phyloP scores from a whole-genome alignment of 2,329 filamentous ascomycete species.

The Colletotrichum simmondsii region DNA sequence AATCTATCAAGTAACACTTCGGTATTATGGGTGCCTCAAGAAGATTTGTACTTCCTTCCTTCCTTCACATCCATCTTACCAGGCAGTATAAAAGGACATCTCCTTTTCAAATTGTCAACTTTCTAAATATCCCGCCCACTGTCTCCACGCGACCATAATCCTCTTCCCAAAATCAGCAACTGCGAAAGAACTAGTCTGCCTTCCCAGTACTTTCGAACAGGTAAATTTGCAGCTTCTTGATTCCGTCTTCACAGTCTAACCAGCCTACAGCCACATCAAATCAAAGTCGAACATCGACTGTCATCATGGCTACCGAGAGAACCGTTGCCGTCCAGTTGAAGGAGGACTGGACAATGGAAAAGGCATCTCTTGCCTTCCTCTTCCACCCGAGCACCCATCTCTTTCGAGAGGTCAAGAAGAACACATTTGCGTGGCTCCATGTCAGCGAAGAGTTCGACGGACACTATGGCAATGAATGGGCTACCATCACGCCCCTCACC shows the following conservation, averaged over 20 bases:
- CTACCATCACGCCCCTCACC: background rate
- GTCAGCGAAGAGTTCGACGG: background rate
- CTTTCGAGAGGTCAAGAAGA: background rate
- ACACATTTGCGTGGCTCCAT: background rate
- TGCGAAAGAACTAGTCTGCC: background rate
- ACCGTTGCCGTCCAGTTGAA: background rate
- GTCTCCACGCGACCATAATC: background rate
- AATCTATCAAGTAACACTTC: accelerated
- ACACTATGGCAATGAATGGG: background rate
- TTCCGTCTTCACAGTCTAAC: background rate
- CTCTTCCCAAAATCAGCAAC: background rate
- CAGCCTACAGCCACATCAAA: background rate
- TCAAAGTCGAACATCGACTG: background rate
- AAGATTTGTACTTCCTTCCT: background rate
- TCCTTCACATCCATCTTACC: background rate
- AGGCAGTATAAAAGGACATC: background rate
- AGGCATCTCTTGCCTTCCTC: background rate
- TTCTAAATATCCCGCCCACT: background rate
- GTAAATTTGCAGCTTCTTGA: background rate
- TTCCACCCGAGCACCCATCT: background rate
- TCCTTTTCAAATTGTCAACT: background rate
- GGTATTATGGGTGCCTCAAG: background rate
- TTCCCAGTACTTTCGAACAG: background rate
- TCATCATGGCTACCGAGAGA: background rate
- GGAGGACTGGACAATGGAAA: background rate